Conservation (phyloP, 106 monocot species). For the Cymbidium sinense region DNA sequence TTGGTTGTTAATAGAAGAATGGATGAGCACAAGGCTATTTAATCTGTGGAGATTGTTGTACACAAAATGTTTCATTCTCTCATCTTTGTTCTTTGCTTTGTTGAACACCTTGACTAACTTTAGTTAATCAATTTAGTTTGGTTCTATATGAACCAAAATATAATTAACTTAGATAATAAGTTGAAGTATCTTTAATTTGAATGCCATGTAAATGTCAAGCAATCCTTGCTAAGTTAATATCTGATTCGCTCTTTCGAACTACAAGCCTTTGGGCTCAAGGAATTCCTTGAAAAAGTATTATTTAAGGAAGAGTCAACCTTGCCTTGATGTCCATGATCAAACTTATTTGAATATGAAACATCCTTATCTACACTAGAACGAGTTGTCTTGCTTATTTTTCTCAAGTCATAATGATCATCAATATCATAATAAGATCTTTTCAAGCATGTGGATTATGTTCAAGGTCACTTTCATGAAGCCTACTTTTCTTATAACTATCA, state of each 20-base stretch:
- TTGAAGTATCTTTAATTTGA: no score
- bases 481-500: constrained; percentile 50
- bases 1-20: neutral
- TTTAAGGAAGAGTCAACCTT: constrained; percentile 23
- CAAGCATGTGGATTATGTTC: constrained; percentile 31
- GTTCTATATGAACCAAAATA: no score
- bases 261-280: constrained; percentile 31
- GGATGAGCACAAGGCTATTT: neutral
- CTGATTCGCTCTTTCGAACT: constrained; percentile 40
- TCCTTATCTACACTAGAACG: constrained; percentile 30
- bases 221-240: constrained; percentile 8
- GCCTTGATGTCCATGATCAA: constrained; percentile 15
- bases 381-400: constrained; percentile 29
- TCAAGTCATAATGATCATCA: constrained; percentile 47
- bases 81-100: neutral
- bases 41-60: neutral
- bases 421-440: constrained; percentile 57
- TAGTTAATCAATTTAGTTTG: no score
- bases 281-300: constrained; percentile 26
- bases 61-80: neutral
- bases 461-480: constrained; percentile 40
- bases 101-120: neutral
- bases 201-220: no score
- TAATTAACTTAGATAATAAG: no score
- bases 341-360: constrained; percentile 13